Base-by-base conservation (phyloP, 1,284 basidiomycete genomes). In the Ustilago loliicola region DNA sequence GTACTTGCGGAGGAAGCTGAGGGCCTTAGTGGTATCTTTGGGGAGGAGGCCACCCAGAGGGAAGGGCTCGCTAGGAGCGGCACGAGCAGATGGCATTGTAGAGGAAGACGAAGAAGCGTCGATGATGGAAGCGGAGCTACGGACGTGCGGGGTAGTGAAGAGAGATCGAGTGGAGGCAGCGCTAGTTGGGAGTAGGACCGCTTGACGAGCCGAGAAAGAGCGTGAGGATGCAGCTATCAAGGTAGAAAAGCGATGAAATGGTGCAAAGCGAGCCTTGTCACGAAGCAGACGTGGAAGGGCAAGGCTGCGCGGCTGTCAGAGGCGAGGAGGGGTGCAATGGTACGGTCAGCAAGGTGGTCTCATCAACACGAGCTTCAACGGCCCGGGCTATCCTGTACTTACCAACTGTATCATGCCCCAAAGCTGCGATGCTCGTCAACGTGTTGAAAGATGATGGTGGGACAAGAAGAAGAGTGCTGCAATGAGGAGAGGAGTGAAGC, bases 11-110 rank as follows among this genome's bases (percentile, higher is more conserved):
- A 83, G 64, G 71, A 87, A 87, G 48, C 79, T 66, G 48, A 83
- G 77, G 1, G 85, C 85, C 42, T 84, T 80, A 1, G 84, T 87
- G 19, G 85, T 77, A 55, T 87, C 83, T 74, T 87, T 87, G 38
- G 86, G 86, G 48, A 87, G 68, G 17, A 87, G 77, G 9, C 86
- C 86, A 3, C 73, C 66, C 15, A 81, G 64, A 21, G 86, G 86
- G 58, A 83, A 87, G 45, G 81, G 80, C 29, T 77, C 72, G 67
- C 59, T 77, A 7, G 74, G 66, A 6, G 66, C 55, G 13, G 70
- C 72, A 21, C 60, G 61, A 19, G 69, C 23, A 19, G 69, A 68
- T 11, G 74, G 74, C 74, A 77, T 77, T 67, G 54, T 51, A 17
- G 61, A 27, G 27, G 48, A 50, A 29, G 68, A 32, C 19, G 59